Base-by-base conservation (phyloP, 2,329 filamentous ascomycete genomes). In the Sporothrix phasma region DNA sequence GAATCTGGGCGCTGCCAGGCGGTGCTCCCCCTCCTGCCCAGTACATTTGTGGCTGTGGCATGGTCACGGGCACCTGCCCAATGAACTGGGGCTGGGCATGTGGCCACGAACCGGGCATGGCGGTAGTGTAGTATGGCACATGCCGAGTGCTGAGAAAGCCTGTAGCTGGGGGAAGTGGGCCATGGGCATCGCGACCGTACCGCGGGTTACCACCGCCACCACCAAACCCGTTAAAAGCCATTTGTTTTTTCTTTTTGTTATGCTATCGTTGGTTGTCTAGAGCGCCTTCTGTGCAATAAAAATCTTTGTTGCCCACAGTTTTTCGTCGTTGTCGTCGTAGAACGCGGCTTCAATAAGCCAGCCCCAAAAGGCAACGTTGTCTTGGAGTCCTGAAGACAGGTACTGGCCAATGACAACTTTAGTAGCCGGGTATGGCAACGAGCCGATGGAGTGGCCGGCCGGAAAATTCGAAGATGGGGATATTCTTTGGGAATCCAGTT, bases 331-430 rank as follows among this genome's bases (percentile, higher is more conserved):
- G 1, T 67, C 62, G 72, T 82, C 78, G 70, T 79, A 80, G 62
- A 81, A 82, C 0, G 76, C 75, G 0, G 75, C 79, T 15, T 80
- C 73, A 24, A 80, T 73, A 54, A 82, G 73, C 75, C 76, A 80
- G 17, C 76, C 79, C 77, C 78, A 81, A 65, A 69, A 74, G 11
- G 45, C 37, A 6, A 31, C 43, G 0, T 70, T 26, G 11, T 24
- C 72, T 3, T 71, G 69, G 26, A 73, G 70, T 2, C 69, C 71
- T 17, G 72, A 73, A 8, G 71, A 66, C 60, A 74, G 69, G 51
- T 76, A 72, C 68, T 80, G 79, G 19, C 76, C 79, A 59, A 81
- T 73, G 67, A 78, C 67, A 31, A 81, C 73, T 65, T 77, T 79
- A 2, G 74, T 76, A 13, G 80, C 80, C 2, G 80, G 77, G 51